Evolutionary conservation across 148 eudicot genomes (phyloP).

Genomic region (Gaultheria prostrata): DNA sequence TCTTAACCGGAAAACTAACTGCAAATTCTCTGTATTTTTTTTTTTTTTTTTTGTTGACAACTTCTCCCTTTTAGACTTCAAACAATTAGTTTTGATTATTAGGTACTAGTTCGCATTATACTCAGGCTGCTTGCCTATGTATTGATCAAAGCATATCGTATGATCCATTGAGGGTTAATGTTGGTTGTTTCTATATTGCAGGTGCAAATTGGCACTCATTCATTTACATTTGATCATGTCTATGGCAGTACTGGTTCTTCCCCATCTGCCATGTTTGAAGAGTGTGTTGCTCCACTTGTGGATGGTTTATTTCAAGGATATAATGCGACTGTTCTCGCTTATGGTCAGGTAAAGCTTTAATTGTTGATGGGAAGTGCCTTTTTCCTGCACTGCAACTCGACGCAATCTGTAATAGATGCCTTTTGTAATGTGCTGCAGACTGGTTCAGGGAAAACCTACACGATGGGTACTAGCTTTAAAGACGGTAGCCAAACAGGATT

Average conservation of each 20-base stretch:
- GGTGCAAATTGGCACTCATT: conserved; percentile 97
- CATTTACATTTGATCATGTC: conserved; percentile 94
- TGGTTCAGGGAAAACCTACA: conserved; percentile 99
- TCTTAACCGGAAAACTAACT: background rate
- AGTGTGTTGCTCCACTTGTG: conserved; percentile 93
- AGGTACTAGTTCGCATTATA: background rate
- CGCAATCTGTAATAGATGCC: conserved; percentile 3
- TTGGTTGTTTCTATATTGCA: conserved; percentile 24
- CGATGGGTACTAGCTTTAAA: conserved; percentile 90
- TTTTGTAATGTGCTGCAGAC: conserved; percentile 58
- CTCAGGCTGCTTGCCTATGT: background rate
- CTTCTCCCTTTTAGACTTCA: background rate
- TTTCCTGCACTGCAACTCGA: background rate
- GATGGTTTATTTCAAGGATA: conserved; percentile 98
- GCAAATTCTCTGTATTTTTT: background rate
- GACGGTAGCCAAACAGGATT: conserved; percentile 74
- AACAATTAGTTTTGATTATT: background rate
- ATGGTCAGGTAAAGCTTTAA: conserved; percentile 73
- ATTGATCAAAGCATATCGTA: background rate
- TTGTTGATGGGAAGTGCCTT: background rate
- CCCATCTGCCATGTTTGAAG: conserved; percentile 76
- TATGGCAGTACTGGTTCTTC: conserved; percentile 83
- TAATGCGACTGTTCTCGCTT: conserved; percentile 97
- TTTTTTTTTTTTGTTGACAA: background rate
- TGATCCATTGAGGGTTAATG: conserved; percentile 11